These are phyloP conservation scores for Epichloe elymi DNA, from an alignment of 2,329 filamentous ascomycete species.

Conservation along the genomic window DNA sequence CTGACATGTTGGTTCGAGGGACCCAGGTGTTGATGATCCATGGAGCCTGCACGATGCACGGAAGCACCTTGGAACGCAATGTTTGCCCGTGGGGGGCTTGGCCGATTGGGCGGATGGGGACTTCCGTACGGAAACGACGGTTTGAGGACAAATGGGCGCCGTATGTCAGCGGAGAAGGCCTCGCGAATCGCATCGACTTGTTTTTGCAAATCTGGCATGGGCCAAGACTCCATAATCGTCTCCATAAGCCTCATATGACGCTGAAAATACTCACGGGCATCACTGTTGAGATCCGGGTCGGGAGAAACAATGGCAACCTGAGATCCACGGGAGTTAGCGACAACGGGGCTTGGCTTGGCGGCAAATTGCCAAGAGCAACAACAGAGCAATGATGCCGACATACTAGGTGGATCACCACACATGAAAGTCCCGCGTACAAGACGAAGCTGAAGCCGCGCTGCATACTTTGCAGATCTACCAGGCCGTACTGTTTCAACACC, in stretches of 20 bases:
- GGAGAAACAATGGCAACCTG: constrained; percentile 88
- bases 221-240: constrained; percentile 68
- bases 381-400: constrained; percentile 24
- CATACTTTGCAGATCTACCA: constrained; percentile 80
- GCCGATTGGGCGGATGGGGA: constrained; percentile 49
- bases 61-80: constrained; percentile 32
- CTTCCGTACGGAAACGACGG: constrained; percentile 78
- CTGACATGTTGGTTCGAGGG: constrained; percentile 38
- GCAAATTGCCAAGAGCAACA: constrained; percentile 1
- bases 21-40: constrained; percentile 43
- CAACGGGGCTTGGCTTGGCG: neutral
- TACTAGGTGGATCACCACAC: constrained; percentile 87
- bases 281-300: constrained; percentile 72
- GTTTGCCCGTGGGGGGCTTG: constrained; percentile 48
- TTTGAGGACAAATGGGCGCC: constrained; percentile 80
- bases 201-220: constrained; percentile 77
- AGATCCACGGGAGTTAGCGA: constrained; percentile 8
- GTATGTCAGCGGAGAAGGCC: constrained; percentile 78
- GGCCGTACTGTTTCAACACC: constrained; percentile 60
- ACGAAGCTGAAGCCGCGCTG: constrained; percentile 88
- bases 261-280: constrained; percentile 80
- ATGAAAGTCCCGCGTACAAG: constrained; percentile 83
- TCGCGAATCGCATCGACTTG: constrained; percentile 82
- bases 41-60: constrained; percentile 31
- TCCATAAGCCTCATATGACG: constrained; percentile 91